Percentiles rank a stretch among this genome's conserved stretches.
Conservation (phyloP, 345 rosid species). For the Carallia pectinifolia region DNA sequence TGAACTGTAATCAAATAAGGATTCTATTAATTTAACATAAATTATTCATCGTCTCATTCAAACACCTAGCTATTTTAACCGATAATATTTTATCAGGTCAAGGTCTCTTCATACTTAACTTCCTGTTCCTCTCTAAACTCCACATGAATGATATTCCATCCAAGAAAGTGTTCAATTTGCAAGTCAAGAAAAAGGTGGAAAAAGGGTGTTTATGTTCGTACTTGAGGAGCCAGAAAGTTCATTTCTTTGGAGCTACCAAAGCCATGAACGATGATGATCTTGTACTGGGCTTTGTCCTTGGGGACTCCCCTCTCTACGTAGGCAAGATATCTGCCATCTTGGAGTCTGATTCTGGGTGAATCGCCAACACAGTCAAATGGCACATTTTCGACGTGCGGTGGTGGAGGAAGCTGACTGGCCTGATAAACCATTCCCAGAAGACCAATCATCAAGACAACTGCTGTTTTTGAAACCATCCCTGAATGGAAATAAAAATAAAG, state of each 20-base stretch:
- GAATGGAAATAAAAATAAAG: neutral
- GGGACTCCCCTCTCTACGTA: constrained; percentile 76
- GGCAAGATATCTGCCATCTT: constrained; percentile 75
- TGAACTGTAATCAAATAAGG: too few relatives aligned
- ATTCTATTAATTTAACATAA: too few relatives aligned
- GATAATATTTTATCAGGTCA: neutral
- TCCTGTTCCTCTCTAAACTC: neutral
- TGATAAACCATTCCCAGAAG: constrained; percentile 44
- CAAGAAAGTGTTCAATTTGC: neutral
- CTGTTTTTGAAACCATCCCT: constrained; percentile 27
- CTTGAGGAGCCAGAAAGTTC: constrained; percentile 72
- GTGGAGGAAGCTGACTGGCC: constrained; percentile 29
- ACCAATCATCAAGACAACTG: constrained; percentile 24
- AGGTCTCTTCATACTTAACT: too few relatives aligned
- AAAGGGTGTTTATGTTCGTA: constrained; percentile 23
- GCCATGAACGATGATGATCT: constrained; percentile 75
- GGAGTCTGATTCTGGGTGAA: constrained; percentile 54
- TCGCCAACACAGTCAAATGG: constrained; percentile 25
- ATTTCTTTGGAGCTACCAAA: constrained; percentile 96
- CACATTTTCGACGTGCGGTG: constrained; percentile 16
- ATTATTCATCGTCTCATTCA: neutral
- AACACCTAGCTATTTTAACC: neutral
- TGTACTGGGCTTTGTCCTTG: constrained; percentile 52
- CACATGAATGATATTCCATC: constrained; percentile 1
- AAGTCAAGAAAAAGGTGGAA: constrained; percentile 2